Conservation (phyloP, 163 green algal genomes). For the Prototheca wickerhamii region DNA sequence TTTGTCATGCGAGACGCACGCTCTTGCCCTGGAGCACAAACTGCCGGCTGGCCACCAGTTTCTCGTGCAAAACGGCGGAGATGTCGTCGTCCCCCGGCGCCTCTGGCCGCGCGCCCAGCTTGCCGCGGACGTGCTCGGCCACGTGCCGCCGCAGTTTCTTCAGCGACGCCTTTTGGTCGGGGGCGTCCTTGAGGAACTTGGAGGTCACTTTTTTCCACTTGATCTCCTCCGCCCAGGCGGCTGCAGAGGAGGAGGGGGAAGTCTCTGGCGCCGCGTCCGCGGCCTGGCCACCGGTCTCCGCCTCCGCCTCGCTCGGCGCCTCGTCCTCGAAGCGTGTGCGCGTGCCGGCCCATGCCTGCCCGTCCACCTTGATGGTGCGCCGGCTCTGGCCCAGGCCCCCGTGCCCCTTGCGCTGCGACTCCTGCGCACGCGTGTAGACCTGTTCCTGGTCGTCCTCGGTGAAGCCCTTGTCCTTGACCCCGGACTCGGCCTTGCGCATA, state of each 20-base stretch:
- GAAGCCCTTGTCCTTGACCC: conserved; percentile 32
- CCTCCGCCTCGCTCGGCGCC: neutral
- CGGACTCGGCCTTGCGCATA: conserved; percentile 5
- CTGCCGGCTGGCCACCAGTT: conserved; percentile 15
- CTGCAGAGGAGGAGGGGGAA: too few species aligned
- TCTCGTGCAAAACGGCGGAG: neutral
- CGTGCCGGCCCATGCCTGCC: conserved; percentile 61
- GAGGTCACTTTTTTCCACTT: conserved; percentile 48
- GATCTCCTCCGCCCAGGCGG: conserved; percentile 10
- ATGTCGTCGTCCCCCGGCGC: conserved; percentile 1
- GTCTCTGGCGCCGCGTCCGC: neutral
- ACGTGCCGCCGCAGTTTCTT: conserved; percentile 25
- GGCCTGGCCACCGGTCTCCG: neutral
- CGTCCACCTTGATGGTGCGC: conserved; percentile 40
- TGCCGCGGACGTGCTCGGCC: neutral
- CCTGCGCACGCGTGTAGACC: conserved; percentile 45
- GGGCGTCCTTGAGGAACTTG: conserved; percentile 6
- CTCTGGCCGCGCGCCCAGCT: conserved; percentile 8
- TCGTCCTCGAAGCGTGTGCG: conserved; percentile 1
- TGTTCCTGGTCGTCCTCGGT: conserved; percentile 52
- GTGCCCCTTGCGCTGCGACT: conserved; percentile 50
- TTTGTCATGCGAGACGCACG: conserved; percentile 7
- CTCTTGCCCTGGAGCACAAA: conserved; percentile 23
- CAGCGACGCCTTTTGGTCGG: conserved; percentile 7
- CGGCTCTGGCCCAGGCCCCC: conserved; percentile 54